Base-by-base conservation (phyloP, 1,284 basidiomycete species). In the Polyporus tsugae region DNA sequence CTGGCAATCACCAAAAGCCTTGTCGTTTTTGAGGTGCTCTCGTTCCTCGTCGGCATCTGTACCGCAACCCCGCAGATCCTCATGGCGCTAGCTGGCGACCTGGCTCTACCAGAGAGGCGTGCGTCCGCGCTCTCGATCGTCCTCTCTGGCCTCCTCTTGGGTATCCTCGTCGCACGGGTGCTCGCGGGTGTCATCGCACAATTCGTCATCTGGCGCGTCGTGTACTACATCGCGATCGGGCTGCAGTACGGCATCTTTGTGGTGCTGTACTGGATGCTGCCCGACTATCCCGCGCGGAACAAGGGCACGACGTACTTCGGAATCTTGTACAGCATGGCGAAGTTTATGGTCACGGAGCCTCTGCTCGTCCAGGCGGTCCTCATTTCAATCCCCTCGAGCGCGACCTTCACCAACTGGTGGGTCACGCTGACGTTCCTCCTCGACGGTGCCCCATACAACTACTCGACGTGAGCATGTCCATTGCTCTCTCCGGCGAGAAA, bases 351-450 rank as follows among this genome's bases (percentile, higher is more conserved):
- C 49, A 87, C 84, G 29, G 87, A 88, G 72, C 87, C 87, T 15
- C 79, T 82, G 36, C 79, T 88, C 52, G 80, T 87, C 2, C 86
- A 87, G 75, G 82, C 81, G 1, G 81, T 81, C 57, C 66, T 87
- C 6, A 82, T 84, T 61, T 80, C 76, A n/a, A 79, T 83, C 52
- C 80, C 81, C 11, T 80, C 80, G 2, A 82, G 80, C 70, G 82
- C 82, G 7, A 75, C 79, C 44, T 85, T 83, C 66, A 78, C 80
- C 5, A 79, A 78, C 68, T 86, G 82, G 76, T 87, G 86, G 86
- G 78, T 85, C 9, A 85, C 83, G 19, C 76, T 87, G 36, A 88
- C 87, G 0, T 88, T 87, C 78, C 78, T 88, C 6, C 81, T 89
- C 10, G 82, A 81, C 44, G 84, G 81, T 5, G 70, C 81, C 1